These are phyloP conservation scores for Clonostachys sp. DNA, from an alignment of 2,329 filamentous ascomycete genomes.

Conservation along the genomic window DNA sequence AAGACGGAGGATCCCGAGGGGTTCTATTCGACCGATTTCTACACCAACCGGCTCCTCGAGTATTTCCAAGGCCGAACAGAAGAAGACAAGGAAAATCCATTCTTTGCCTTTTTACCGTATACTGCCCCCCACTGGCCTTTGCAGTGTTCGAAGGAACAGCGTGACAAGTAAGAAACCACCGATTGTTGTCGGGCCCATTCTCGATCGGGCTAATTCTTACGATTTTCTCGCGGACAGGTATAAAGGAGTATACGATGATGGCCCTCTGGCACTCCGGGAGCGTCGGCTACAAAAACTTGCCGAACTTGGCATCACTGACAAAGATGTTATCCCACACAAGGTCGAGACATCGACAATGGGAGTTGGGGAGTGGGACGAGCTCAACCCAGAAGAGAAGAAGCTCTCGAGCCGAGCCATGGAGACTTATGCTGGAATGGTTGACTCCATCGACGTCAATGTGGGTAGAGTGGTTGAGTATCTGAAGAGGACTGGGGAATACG, in stretches of 20 bases:
- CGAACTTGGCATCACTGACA: constrained; percentile 48
- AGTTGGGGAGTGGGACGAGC: constrained; percentile 39
- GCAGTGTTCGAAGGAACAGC: constrained; percentile 50
- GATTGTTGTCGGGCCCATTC: too few relatives aligned
- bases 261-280: constrained; percentile 50
- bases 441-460: constrained; percentile 44
- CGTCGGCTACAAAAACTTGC: constrained; percentile 49
- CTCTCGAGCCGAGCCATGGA: constrained; percentile 18
- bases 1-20: constrained; percentile 38
- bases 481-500: constrained; percentile 37
- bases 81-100: constrained; percentile 29
- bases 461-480: constrained; percentile 44
- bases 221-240: constrained; percentile 22
- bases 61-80: constrained; percentile 46
- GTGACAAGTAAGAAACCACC: constrained; percentile 34
- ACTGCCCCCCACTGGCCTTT: constrained; percentile 61
- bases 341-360: constrained; percentile 40
- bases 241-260: constrained; percentile 54
- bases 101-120: constrained; percentile 58
- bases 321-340: constrained; percentile 44
- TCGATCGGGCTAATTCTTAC: too few relatives aligned
- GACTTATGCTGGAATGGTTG: constrained; percentile 49
- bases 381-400: constrained; percentile 27
- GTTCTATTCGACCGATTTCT: constrained; percentile 50
- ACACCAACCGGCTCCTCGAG: constrained; percentile 44